phyloP scores from a whole-genome alignment of 768 basidiomycete species.

The Lactifluus rugatus region DNA sequence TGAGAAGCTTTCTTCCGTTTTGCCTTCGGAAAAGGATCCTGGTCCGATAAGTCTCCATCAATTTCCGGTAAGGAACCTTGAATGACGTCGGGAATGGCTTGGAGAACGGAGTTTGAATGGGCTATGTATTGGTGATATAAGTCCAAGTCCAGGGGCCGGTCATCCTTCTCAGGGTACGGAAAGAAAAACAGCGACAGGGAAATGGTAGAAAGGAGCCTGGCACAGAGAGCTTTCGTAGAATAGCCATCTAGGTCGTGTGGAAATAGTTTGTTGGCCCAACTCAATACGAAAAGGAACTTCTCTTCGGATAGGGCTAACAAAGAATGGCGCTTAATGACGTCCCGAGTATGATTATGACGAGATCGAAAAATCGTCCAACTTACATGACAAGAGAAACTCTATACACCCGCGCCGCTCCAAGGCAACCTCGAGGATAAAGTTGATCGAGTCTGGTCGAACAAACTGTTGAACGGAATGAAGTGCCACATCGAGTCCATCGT shows the following conservation, averaged over 20 bases:
- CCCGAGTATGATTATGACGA: not conserved
- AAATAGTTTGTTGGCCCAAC: constrained; percentile 6
- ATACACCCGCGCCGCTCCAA: constrained; percentile 2
- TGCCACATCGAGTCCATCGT: constrained; percentile 1
- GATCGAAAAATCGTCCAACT: not conserved
- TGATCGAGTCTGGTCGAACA: constrained; percentile 1
- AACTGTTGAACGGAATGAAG: not conserved
- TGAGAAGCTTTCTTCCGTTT: constrained; percentile 23
- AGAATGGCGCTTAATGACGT: not conserved
- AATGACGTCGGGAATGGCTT: not conserved
- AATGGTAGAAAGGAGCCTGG: constrained; percentile 2
- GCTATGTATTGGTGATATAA: constrained; percentile 4
- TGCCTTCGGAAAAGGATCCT: not conserved
- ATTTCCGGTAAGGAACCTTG: not conserved
- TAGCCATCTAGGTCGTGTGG: constrained; percentile 2
- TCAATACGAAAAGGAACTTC: constrained; percentile 2
- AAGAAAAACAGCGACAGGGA: constrained; percentile 8
- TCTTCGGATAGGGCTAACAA: constrained; percentile 7
- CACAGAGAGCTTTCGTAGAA: not conserved
- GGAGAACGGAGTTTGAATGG: not conserved
- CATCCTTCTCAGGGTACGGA: not conserved
- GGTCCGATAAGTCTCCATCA: not conserved
- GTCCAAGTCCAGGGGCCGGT: not conserved
- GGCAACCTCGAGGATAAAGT: constrained; percentile 5
- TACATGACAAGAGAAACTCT: constrained; percentile 14